These are phyloP conservation scores for Xylariales sp. DNA, from an alignment of 2,329 filamentous ascomycete species.

Conservation along the genomic window DNA sequence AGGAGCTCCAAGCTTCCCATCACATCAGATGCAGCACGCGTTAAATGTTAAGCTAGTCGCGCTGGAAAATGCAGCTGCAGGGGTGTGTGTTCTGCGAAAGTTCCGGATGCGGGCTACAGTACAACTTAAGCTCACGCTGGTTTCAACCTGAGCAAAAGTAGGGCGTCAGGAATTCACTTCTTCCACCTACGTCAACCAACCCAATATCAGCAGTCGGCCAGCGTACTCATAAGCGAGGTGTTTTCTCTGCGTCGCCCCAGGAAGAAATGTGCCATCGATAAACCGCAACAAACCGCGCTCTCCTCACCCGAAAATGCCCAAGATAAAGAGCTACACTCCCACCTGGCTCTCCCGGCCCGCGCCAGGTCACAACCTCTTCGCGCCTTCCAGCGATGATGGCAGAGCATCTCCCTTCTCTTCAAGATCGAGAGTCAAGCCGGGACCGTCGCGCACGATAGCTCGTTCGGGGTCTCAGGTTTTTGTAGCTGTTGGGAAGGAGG, in stretches of 20 bases:
- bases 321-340: slow-evolving; percentile 79
- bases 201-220: too few relatives aligned
- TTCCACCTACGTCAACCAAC: background rate
- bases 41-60: background rate
- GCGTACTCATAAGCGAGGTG: too few relatives aligned
- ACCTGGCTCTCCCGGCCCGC: slow-evolving; percentile 78
- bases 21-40: background rate
- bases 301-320: slow-evolving; percentile 65
- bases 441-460: slow-evolving; percentile 65
- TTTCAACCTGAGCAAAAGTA: too few relatives aligned
- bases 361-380: slow-evolving; percentile 75
- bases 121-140: too few relatives aligned
- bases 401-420: slow-evolving; percentile 30
- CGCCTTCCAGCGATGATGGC: slow-evolving; percentile 37
- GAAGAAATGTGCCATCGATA: background rate
- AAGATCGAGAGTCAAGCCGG: slow-evolving; percentile 35
- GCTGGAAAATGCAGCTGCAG: background rate
- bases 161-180: background rate
- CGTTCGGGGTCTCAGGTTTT: slow-evolving; percentile 83
- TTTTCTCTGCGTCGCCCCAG: background rate
- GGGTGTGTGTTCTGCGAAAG: background rate
- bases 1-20: too few relatives aligned
- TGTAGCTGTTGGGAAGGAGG: slow-evolving; percentile 80
- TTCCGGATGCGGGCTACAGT: slow-evolving; percentile 1
- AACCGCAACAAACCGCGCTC: background rate